Base-by-base conservation (phyloP, 495 filamentous ascomycete species). In the Tuber umbilicatum region DNA sequence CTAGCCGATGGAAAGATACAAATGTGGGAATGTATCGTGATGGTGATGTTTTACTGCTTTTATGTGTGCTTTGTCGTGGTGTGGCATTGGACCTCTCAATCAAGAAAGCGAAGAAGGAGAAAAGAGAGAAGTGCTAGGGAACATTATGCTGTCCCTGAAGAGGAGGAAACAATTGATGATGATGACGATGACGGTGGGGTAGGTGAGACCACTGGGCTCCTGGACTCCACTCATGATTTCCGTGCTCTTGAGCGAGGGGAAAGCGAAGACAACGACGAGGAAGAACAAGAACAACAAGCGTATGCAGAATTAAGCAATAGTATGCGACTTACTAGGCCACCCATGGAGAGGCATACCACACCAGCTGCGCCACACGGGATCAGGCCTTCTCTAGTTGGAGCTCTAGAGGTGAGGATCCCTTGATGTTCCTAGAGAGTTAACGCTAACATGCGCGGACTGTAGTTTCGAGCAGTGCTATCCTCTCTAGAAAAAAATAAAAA, bases 21-120 rank as follows among this genome's bases (percentile, higher is more conserved):
- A 72, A 83, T 93, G 16, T 97, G 93, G 93, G 96, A 99, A 83
- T 95, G 93, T 76, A 87, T 87, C 55, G 84, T 87, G 69, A 99
- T 99, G 96, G 93, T 99, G 68, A 90, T 86, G 35, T 93, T 96
- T 76, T 99, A 99, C 82, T 73, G 90, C 35, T 95, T 95, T 79
- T 99, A 99, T 79, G 96, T 99, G 9, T 81, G 89, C 6, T 88
- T 93, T 50, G 96, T 99, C 27, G 91, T 98, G 21, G 87, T 88
- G 0, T 98, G 94, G 94, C 96, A 99, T 84, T 97, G 94, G 90
- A 90, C 90, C 84, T 83, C 91, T 19, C 86, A 87, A 68, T 86
- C 89, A 72, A 83, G 87, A 73, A 89, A 89, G 74, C 86, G 86
- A 70, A 85, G 85, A 73, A 86, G 89, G 68, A 86, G 89, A 69